Evolutionary conservation across 106 monocot genomes (phyloP), one percentile per base, ranked within the genome.

Genomic region (Amphibolis antarctica): DNA sequence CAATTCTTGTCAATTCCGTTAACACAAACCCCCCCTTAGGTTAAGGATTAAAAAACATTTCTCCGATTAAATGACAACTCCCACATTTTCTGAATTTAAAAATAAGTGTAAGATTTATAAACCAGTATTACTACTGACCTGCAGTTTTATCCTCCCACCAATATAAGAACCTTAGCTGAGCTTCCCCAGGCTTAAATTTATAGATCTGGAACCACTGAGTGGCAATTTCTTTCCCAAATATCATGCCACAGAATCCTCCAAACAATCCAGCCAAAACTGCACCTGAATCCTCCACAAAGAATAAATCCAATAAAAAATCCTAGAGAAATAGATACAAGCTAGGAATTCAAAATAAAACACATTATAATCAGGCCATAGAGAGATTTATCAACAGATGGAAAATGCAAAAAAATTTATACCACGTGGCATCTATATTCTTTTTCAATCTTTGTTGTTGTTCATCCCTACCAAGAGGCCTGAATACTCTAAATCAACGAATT

Each of bases 61-160:
- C n/a, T n/a, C n/a, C n/a, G 36, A 7, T 36, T 36, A 7, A 36
- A 7, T 36, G 36, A 4, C 4, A 36, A 52, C 9, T n/a, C 51
- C 17, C 9, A 18, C 20, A 21, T 52, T 18, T 52, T 52, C 24
- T 57, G 26, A 28, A 27, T 3, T 26, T 9, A 45, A 18, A 17
- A 57, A 57, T 0, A 12, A 57, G 27, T 61, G 0, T 36, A 1
- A 61, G 42, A 36, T 42, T 20, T 43, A 20, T 4, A 20, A 23
- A 13, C 3, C 14, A 19, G 18, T 19, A n/a, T 31, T 11, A 53
- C 9, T 23, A 55, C 53, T 42, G 15, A 67, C 67, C 69, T 55
- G 28, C 44, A 66, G 66, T 59, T 60, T 74, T 74, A 22, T 74
- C 73, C 58, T 74, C 73, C 73, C 73, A 74, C 73, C 73, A 74